Percentiles rank a stretch among this genome's conserved stretches.
These are phyloP conservation scores for Sporormia fimetaria DNA, from an alignment of 495 filamentous ascomycete species.

Conservation along the genomic window DNA sequence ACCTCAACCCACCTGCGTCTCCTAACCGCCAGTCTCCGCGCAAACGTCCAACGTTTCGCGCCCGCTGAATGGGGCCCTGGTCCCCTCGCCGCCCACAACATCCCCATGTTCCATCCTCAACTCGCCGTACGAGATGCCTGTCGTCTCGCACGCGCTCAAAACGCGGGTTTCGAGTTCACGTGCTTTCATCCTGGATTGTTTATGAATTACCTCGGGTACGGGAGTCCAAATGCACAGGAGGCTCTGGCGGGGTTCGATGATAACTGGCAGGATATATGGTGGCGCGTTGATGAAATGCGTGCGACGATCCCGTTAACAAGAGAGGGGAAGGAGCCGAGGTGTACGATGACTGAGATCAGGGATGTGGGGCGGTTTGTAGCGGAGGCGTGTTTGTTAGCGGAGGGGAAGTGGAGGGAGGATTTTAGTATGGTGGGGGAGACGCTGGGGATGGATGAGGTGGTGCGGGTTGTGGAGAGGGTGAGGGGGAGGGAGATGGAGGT, in stretches of 20 bases:
- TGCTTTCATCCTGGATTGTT: slow-evolving; percentile 28
- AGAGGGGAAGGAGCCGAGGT: slow-evolving; percentile 20
- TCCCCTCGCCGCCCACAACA: slow-evolving; percentile 2
- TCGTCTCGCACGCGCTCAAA: slow-evolving; percentile 5
- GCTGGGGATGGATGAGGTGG: slow-evolving; percentile 22
- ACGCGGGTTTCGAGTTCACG: slow-evolving; percentile 26
- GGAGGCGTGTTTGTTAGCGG: slow-evolving; percentile 23
- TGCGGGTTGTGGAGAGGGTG: slow-evolving; percentile 20
- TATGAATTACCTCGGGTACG: slow-evolving; percentile 34
- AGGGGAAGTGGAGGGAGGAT: slow-evolving; percentile 27
- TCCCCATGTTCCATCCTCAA: slow-evolving; percentile 23
- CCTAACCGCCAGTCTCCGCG: slow-evolving; percentile 27
- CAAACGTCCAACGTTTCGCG: slow-evolving; percentile 29
- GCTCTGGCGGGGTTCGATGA: slow-evolving; percentile 26
- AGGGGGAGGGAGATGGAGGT: slow-evolving; percentile 27
- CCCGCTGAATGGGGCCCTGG: slow-evolving; percentile 29
- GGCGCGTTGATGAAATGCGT: slow-evolving; percentile 21
- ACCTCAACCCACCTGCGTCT: slow-evolving; percentile 23
- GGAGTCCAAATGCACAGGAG: slow-evolving; percentile 15
- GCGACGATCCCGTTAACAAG: slow-evolving; percentile 27
- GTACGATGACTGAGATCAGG: slow-evolving; percentile 27
- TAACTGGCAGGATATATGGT: slow-evolving; percentile 21
- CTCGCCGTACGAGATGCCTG: slow-evolving; percentile 24
- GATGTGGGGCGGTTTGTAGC: slow-evolving; percentile 29
- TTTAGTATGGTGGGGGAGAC: slow-evolving; percentile 32